Conservation (phyloP, 2,329 filamentous ascomycete genomes). For the Aspergillus sp. region DNA sequence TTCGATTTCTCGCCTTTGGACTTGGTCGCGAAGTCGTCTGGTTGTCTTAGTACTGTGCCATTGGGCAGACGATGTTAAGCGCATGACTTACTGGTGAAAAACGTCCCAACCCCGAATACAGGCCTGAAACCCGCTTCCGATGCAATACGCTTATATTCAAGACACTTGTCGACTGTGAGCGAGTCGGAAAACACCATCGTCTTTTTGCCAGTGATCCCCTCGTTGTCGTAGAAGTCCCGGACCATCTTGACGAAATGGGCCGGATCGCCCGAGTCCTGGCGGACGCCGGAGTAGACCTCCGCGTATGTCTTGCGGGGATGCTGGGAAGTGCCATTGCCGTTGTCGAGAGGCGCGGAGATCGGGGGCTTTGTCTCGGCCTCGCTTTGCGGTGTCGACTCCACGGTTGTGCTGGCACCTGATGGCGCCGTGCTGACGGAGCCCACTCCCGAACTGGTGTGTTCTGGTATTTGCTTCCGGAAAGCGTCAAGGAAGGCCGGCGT, state of each 20-base stretch:
- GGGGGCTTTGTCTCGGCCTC: conserved; percentile 34
- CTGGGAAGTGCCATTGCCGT: conserved; percentile 24
- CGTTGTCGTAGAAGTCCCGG: conserved; percentile 67
- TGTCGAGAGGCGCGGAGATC: conserved; percentile 34
- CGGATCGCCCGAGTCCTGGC: conserved; percentile 86
- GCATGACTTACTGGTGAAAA: conserved; percentile 60
- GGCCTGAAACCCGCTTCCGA: conserved; percentile 73
- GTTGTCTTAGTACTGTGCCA: not conserved
- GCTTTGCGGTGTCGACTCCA: conserved; percentile 26
- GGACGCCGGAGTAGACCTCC: conserved; percentile 70
- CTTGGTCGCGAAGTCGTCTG: conserved; percentile 70
- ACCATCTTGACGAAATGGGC: conserved; percentile 68
- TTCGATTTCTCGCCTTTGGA: conserved; percentile 71
- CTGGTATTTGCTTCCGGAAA: conserved; percentile 60
- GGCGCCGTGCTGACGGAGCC: conserved; percentile 31
- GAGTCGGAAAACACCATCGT: conserved; percentile 93
- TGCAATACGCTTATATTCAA: conserved; percentile 79
- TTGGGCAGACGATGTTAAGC: not conserved
- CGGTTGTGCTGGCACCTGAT: conserved; percentile 37
- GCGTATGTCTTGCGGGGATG: conserved; percentile 58
- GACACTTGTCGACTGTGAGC: conserved; percentile 77
- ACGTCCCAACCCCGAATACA: conserved; percentile 90
- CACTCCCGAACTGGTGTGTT: conserved; percentile 31
- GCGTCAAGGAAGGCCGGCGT: conserved; percentile 79
- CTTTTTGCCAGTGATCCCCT: conserved; percentile 71